Conservation (phyloP, 768 basidiomycete genomes). For the Hysterangium stoloniferum region DNA sequence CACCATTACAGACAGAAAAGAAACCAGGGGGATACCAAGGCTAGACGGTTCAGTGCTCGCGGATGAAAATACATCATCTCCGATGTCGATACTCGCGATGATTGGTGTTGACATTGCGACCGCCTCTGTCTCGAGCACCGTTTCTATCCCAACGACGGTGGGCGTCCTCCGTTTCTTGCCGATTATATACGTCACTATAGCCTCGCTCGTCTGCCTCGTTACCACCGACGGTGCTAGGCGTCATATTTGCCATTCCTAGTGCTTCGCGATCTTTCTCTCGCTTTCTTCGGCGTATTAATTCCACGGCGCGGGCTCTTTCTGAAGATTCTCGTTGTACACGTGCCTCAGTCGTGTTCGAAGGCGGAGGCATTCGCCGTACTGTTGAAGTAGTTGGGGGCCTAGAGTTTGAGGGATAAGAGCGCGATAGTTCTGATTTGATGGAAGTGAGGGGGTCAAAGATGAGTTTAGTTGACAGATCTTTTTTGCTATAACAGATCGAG, state of each 20-base stretch:
- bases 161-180: slow-evolving; percentile 64
- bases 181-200: slow-evolving; percentile 67
- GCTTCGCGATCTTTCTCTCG: slow-evolving; percentile 33
- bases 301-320: slow-evolving; percentile 69
- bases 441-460: slow-evolving; percentile 66
- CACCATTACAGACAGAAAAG: no score
- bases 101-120: background rate
- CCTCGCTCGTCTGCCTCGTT: slow-evolving; percentile 29
- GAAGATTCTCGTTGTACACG: slow-evolving; percentile 66
- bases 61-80: no score
- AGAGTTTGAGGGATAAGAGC: slow-evolving; percentile 22
- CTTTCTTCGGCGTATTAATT: slow-evolving; percentile 58
- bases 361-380: slow-evolving; percentile 9
- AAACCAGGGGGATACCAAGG: no score
- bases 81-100: background rate
- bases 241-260: slow-evolving; percentile 25
- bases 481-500: slow-evolving; percentile 33
- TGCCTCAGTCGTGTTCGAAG: slow-evolving; percentile 40
- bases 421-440: slow-evolving; percentile 57
- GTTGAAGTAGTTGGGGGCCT: background rate
- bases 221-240: slow-evolving; percentile 61
- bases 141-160: slow-evolving; percentile 39
- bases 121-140: background rate
- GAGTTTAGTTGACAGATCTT: slow-evolving; percentile 56
- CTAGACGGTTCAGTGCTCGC: no score